phyloP scores from a whole-genome alignment of 2,329 filamentous ascomycete species.

The Lasiodiplodia theobromae region DNA sequence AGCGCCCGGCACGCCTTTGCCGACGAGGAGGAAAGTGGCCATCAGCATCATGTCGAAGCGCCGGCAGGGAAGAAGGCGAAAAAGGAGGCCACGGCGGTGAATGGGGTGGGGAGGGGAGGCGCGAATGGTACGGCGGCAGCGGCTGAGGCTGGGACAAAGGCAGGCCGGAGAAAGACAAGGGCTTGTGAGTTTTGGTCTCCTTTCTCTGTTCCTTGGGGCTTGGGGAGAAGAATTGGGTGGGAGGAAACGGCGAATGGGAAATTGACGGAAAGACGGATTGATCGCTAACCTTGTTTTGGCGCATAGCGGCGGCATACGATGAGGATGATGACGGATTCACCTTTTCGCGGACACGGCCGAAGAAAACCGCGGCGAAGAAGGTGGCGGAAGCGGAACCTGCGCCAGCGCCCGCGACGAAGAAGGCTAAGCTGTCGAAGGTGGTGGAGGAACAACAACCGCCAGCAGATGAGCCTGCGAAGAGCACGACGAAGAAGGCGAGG shows the following conservation, averaged over 20 bases:
- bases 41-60: slow-evolving; percentile 47
- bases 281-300: slow-evolving; percentile 31
- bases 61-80: slow-evolving; percentile 53
- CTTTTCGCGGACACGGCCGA: slow-evolving; percentile 48
- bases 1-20: slow-evolving; percentile 55
- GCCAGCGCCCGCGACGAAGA: slow-evolving; percentile 28
- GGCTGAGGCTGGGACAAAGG: slow-evolving; percentile 37
- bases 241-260: slow-evolving; percentile 20
- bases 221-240: slow-evolving; percentile 1
- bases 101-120: neutral
- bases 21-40: slow-evolving; percentile 31
- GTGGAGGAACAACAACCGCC: slow-evolving; percentile 32
- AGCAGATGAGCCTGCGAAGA: slow-evolving; percentile 39
- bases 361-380: slow-evolving; percentile 40
- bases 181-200: slow-evolving; percentile 36
- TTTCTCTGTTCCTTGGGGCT: neutral
- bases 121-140: slow-evolving; percentile 38
- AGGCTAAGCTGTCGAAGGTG: slow-evolving; percentile 33
- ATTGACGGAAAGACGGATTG: neutral
- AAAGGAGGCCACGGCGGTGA: slow-evolving; percentile 29
- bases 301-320: slow-evolving; percentile 48
- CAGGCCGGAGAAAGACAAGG: slow-evolving; percentile 45
- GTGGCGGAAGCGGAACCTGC: slow-evolving; percentile 33
- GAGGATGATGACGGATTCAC: slow-evolving; percentile 58
- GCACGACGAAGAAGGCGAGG: slow-evolving; percentile 35